A percentile compares a stretch with the other conserved stretches of the same genome.
These are phyloP conservation scores for Actinomortierella wolfii DNA, from an alignment of 371 early-diverging fungal species.

Conservation along the genomic window DNA sequence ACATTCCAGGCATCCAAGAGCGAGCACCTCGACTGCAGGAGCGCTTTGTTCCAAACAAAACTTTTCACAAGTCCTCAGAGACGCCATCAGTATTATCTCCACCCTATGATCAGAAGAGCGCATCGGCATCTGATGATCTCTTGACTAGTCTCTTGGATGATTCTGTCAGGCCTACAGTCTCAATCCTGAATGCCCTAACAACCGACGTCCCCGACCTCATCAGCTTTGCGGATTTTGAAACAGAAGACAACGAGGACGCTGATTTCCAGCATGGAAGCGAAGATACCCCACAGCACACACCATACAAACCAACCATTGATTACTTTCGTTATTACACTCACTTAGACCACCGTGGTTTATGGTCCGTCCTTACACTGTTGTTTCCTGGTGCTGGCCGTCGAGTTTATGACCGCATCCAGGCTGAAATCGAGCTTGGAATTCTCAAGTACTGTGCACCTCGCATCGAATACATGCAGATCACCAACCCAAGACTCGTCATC, in stretches of 20 bases:
- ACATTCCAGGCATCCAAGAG: no score
- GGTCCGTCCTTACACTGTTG: slow-evolving; percentile 12
- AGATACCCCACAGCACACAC: not conserved
- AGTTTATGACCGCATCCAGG: slow-evolving; percentile 21
- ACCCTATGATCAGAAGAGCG: no score
- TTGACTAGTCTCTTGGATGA: no score
- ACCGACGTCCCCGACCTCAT: slow-evolving; percentile 18
- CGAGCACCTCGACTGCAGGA: slow-evolving; percentile 5
- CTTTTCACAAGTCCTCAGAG: no score
- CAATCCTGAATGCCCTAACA: not conserved
- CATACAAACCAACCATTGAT: slow-evolving; percentile 6
- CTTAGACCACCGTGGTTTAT: slow-evolving; percentile 20
- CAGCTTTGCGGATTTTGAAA: slow-evolving; percentile 11
- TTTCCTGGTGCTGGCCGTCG: slow-evolving; percentile 36
- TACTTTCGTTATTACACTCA: slow-evolving; percentile 32
- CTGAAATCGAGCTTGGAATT: slow-evolving; percentile 21
- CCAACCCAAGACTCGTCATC: slow-evolving; percentile 5
- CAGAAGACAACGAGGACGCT: not conserved
- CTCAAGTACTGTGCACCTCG: slow-evolving; percentile 17
- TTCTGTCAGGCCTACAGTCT: no score
- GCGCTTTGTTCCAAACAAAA: not conserved
- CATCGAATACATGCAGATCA: slow-evolving; percentile 22
- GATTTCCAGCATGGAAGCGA: not conserved
- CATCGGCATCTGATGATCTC: no score
- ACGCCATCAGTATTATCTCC: no score